A percentile compares a stretch with the other conserved stretches of the same genome.
Evolutionary conservation across 306 rosid genomes (phyloP).

Genomic region (Prunus mira): DNA sequence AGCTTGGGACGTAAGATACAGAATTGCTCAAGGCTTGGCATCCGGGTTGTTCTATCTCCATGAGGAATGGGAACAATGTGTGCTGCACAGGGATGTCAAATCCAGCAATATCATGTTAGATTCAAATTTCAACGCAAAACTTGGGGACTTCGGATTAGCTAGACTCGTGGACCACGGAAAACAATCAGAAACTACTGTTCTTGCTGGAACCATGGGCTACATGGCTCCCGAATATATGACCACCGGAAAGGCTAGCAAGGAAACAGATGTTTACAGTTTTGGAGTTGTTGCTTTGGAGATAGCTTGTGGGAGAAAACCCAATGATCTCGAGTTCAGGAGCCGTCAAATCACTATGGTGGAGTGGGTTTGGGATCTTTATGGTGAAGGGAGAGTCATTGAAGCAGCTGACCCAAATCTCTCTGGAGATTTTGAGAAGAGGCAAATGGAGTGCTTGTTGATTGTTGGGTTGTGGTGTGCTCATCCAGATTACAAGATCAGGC

Average conservation of each 20-base stretch:
- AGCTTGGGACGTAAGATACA: background rate
- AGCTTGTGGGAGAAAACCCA: background rate
- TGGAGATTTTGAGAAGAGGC: background rate
- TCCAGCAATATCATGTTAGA: conserved; percentile 1
- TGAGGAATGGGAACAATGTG: conserved; percentile 6
- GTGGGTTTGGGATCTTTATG: conserved; percentile 13
- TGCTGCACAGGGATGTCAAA: conserved; percentile 7
- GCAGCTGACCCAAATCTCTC: background rate
- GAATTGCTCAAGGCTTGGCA: background rate
- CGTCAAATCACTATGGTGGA: background rate
- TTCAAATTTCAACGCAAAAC: no score
- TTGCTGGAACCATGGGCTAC: conserved; percentile 14
- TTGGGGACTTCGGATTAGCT: conserved; percentile 15
- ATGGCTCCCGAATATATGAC: background rate
- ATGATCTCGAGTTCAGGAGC: background rate
- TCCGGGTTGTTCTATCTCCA: background rate
- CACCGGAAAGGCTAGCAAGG: conserved; percentile 1
- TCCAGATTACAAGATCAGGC: background rate
- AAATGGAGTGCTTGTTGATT: conserved; percentile 5
- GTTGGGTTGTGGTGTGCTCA: conserved; percentile 17
- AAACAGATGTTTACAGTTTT: background rate
- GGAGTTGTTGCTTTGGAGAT: conserved; percentile 8
- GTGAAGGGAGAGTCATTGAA: conserved; percentile 1
- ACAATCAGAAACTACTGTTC: background rate
- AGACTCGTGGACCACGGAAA: conserved; percentile 9